These are phyloP conservation scores for Fusarium xylarioides DNA, from an alignment of 2,329 filamentous ascomycete genomes.

Conservation along the genomic window DNA sequence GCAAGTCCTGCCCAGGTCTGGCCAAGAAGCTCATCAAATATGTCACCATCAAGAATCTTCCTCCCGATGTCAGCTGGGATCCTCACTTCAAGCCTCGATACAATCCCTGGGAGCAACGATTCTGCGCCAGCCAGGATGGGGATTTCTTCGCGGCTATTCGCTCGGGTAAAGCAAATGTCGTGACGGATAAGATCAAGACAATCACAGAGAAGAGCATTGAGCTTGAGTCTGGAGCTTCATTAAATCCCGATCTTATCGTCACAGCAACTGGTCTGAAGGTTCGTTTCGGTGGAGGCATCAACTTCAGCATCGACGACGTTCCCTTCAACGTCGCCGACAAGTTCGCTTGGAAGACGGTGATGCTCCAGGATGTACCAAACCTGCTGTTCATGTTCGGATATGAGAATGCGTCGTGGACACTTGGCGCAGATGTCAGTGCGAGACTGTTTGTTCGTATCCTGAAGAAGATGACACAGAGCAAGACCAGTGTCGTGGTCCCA, in stretches of 20 bases:
- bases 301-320: slow-evolving; percentile 60
- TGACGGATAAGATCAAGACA: slow-evolving; percentile 57
- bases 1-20: slow-evolving; percentile 57
- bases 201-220: slow-evolving; percentile 55
- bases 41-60: slow-evolving; percentile 57
- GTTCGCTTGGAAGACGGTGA: slow-evolving; percentile 66
- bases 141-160: slow-evolving; percentile 57
- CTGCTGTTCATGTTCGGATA: slow-evolving; percentile 68
- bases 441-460: slow-evolving; percentile 60
- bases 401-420: slow-evolving; percentile 68
- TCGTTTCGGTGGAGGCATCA: slow-evolving; percentile 61
- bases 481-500: slow-evolving; percentile 55
- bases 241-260: slow-evolving; percentile 69
- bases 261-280: slow-evolving; percentile 71
- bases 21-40: slow-evolving; percentile 55
- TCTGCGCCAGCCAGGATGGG: slow-evolving; percentile 65
- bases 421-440: slow-evolving; percentile 65
- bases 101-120: slow-evolving; percentile 72
- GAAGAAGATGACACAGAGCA: slow-evolving; percentile 57
- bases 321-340: slow-evolving; percentile 54
- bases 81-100: slow-evolving; percentile 65
- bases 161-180: slow-evolving; percentile 51
- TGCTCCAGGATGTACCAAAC: slow-evolving; percentile 72
- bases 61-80: slow-evolving; percentile 56
- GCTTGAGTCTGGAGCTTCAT: slow-evolving; percentile 52